Conservation (phyloP, 2,329 filamentous ascomycete species). For the Exophiala viscosa region DNA sequence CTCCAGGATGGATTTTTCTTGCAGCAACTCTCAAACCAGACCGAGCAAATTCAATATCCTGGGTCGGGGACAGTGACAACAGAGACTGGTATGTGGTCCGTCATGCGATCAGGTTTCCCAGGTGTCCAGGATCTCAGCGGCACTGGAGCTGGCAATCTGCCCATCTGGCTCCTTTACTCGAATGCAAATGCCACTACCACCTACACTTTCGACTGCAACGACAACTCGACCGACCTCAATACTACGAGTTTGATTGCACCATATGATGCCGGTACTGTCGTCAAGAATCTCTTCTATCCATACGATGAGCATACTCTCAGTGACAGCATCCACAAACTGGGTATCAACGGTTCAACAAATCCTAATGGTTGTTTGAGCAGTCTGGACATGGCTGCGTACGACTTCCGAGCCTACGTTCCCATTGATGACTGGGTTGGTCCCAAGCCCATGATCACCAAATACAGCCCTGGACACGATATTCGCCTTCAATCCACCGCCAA, state of each 20-base stretch:
- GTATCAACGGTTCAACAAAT: slow-evolving; percentile 45
- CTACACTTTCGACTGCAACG: slow-evolving; percentile 58
- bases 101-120: slow-evolving; percentile 50
- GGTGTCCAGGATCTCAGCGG: slow-evolving; percentile 49
- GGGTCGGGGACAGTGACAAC: slow-evolving; percentile 53
- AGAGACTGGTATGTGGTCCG: slow-evolving; percentile 60
- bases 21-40: slow-evolving; percentile 56
- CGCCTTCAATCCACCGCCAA: slow-evolving; percentile 50
- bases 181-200: slow-evolving; percentile 47
- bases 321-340: slow-evolving; percentile 44
- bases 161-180: slow-evolving; percentile 45
- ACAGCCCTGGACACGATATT: slow-evolving; percentile 59
- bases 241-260: slow-evolving; percentile 53
- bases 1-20: slow-evolving; percentile 59
- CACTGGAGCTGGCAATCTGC: slow-evolving; percentile 36
- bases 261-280: slow-evolving; percentile 51
- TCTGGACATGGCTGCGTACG: slow-evolving; percentile 54
- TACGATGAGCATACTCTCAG: slow-evolving; percentile 55
- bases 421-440: slow-evolving; percentile 49
- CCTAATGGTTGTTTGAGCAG: slow-evolving; percentile 55
- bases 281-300: slow-evolving; percentile 62
- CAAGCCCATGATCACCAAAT: slow-evolving; percentile 57
- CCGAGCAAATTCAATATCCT: slow-evolving; percentile 48
- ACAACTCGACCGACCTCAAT: slow-evolving; percentile 31
- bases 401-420: slow-evolving; percentile 59